Evolutionary conservation across 169 alveolate genomes (phyloP).

Genomic region (Eimeria necatrix): DNA sequence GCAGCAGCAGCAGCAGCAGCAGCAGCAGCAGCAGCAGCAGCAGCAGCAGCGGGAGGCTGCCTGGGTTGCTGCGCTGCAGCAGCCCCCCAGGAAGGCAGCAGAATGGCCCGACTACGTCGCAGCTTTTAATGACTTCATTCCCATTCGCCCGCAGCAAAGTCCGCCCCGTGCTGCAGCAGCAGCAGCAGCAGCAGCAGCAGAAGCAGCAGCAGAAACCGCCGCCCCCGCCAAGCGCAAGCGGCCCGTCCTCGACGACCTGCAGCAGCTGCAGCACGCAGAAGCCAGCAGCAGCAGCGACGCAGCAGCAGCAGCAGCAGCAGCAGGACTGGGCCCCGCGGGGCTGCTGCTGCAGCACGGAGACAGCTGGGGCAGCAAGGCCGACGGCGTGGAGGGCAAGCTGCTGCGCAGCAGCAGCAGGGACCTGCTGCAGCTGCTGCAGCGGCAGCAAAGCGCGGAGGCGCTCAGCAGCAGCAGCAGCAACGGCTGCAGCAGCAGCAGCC

Average conservation of each 20-base stretch:
- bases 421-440: conserved; percentile 31
- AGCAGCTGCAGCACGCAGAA: conserved; percentile 14
- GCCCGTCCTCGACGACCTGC: not conserved
- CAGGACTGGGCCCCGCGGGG: conserved; percentile 3
- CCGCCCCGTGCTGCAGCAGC: conserved; percentile 19
- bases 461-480: not conserved
- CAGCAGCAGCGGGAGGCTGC: conserved; percentile 21
- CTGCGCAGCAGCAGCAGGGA: conserved; percentile 52
- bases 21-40: conserved; percentile 58
- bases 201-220: not conserved
- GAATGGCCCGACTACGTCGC: conserved; percentile 36
- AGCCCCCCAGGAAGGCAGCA: not conserved
- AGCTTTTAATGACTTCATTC: conserved; percentile 35
- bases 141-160: conserved; percentile 12
- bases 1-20: conserved; percentile 64
- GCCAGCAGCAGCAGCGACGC: not conserved
- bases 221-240: not conserved
- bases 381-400: conserved; percentile 1
- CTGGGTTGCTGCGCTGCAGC: conserved; percentile 35
- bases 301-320: conserved; percentile 62
- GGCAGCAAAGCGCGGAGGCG: not conserved
- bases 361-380: not conserved
- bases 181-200: conserved; percentile 28
- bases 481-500: conserved; percentile 27
- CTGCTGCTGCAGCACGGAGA: conserved; percentile 1